phyloP scores from a whole-genome alignment of 345 rosid species.

The Aegle marmelos region DNA sequence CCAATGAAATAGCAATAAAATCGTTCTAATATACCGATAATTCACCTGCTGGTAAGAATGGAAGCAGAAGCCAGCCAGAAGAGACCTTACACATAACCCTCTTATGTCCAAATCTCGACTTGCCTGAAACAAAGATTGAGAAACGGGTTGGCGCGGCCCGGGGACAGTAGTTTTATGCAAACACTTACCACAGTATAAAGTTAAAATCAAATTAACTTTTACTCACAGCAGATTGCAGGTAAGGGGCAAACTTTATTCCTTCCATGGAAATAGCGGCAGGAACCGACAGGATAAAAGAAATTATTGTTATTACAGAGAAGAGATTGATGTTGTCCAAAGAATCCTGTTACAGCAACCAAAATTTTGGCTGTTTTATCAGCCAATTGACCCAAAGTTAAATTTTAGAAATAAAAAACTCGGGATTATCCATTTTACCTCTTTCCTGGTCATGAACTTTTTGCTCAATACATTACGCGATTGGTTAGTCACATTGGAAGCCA shows the following conservation, averaged over 20 bases:
- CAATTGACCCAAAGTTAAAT: background rate
- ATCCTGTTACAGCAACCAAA: conserved; percentile 41
- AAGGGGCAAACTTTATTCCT: conserved; percentile 65
- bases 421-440: conserved; percentile 40
- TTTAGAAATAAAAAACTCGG: background rate
- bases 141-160: no score
- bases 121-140: conserved; percentile 40
- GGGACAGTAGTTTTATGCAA: background rate
- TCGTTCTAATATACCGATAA: background rate
- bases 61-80: conserved; percentile 71
- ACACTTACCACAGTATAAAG: no score
- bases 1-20: background rate
- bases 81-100: conserved; percentile 53
- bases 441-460: conserved; percentile 66
- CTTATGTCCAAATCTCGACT: conserved; percentile 49
- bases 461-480: conserved; percentile 86
- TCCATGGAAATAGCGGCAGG: conserved; percentile 66
- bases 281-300: conserved; percentile 60
- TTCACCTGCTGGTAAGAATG: conserved; percentile 80
- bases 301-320: conserved; percentile 73
- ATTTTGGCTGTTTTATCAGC: background rate
- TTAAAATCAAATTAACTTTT: background rate
- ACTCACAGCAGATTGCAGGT: conserved; percentile 67
- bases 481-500: conserved; percentile 92
- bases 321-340: conserved; percentile 81